Evolutionary conservation across 345 rosid genomes (phyloP), one percentile per base, ranked within the genome.

Genomic region (Anastatica hierochuntica): DNA sequence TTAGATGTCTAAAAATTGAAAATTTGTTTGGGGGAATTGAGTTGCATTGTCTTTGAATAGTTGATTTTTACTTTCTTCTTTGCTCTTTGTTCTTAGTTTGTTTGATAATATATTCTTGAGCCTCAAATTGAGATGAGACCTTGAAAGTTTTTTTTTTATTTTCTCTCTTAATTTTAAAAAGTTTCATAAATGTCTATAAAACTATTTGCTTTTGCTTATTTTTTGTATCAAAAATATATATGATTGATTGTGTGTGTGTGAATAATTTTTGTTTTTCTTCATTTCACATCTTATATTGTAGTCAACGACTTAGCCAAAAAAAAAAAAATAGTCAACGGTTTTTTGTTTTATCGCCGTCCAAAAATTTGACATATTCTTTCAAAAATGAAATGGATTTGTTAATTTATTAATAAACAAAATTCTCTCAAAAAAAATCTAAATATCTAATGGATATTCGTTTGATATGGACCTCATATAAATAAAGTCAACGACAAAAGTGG

Each of bases 51-150:
- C n/a, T 59, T n/a, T 33, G 38, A 60, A 39, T 53, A 45, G 66
- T 45, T 33, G 9, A 14, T 15, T 31, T 11, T 33, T 20, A 34
- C 58, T 50, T 29, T 27, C 24, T 64, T 31, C 17, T 5, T 30
- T 8, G 10, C 16, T 27, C 6, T 51, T 27, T 56, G 34, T 43
- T 15, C 50, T 9, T 52, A 37, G 60, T 23, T 41, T 67, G 56
- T 58, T 59, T 39, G 49, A 52, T 57, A 36, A 65, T 65, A n/a
- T n/a, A 21, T 21, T 66, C 48, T 58, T 58, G 70, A 58, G 53
- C 60, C 70, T 66, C 70, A 51, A 29, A 43, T 66, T 66, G 70
- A 51, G 70, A 57, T 50, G 64, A 50, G 53, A 66, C 49, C 26
- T 42, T 49, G 8, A 3, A 44, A 24, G 23, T 21, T 54, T 23